Base-by-base conservation (phyloP, 108 stramenopile species). In the Fragilariopsis cylindrus region DNA sequence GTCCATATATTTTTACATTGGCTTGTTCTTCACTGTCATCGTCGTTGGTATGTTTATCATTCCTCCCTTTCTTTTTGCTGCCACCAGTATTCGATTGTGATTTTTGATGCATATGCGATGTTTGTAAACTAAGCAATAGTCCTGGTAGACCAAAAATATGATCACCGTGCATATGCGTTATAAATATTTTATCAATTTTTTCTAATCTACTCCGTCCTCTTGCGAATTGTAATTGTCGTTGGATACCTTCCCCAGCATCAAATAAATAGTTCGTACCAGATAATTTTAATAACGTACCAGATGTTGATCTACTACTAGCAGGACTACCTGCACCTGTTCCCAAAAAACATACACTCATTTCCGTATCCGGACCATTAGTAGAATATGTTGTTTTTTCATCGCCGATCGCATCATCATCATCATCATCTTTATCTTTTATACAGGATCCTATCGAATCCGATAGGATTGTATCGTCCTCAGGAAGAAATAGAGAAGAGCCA, bases 141-240 rank as follows among this genome's bases (percentile, higher is more conserved):
- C 92, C 90, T 18, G 93, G 90, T 44, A 98, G 71, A 15, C 97
- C 97, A 76, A 90, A 94, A 18, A 95, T 65, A 77, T 98, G 97
- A 89, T 98, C 98, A 0, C 91, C 97, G 74, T 98, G 98, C 65
- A 95, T 57, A 76, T 98, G 97, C 13, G 93, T 94, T 30, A 98
- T 86, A 84, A 96, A 96, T 52, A 98, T 91, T 19, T 53, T 65
- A 2, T 78, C 57, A 48, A 84, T 69, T 39, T 71, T 52, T 11
- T 40, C 15, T 5, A 72, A n/a, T 15, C 76, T 66, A 45, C 62
- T 65, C 50, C 2, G 9, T 6, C 75, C 75, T 57, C 73, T 73
- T 48, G 74, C 71, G 52, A 98, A 80, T 47, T 66, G 60, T 21
- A 97, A 60, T 76, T 97, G 97, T 3, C 91, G 81, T 81, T 90